phyloP scores from a whole-genome alignment of 1,284 basidiomycete genomes.

The Hortiboletus rubellus region DNA sequence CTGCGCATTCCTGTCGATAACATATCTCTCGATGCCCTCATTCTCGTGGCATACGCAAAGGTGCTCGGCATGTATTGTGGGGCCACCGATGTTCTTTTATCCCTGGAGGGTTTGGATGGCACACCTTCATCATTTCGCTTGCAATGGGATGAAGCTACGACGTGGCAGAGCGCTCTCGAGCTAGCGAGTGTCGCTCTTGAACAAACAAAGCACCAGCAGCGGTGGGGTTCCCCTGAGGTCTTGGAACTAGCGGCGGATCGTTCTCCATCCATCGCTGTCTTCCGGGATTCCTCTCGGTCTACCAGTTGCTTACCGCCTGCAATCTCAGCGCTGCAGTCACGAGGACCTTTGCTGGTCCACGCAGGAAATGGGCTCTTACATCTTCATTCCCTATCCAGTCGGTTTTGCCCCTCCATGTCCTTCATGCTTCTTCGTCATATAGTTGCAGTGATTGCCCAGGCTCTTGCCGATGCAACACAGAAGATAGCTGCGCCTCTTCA shows the following conservation, averaged over 20 bases:
- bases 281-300: slow-evolving; percentile 8
- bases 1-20: slow-evolving; percentile 1
- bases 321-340: not conserved
- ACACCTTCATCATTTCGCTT: slow-evolving; percentile 35
- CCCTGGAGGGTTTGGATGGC: slow-evolving; percentile 23
- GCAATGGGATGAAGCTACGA: slow-evolving; percentile 37
- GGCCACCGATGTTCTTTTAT: slow-evolving; percentile 41
- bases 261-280: slow-evolving; percentile 19
- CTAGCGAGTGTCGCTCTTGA: slow-evolving; percentile 23
- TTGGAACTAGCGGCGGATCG: slow-evolving; percentile 23
- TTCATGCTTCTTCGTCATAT: slow-evolving; percentile 33
- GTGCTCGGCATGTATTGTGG: slow-evolving; percentile 44
- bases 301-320: not conserved
- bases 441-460: slow-evolving; percentile 16
- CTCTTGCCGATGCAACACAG: slow-evolving; percentile 5
- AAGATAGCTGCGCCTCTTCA: slow-evolving; percentile 25
- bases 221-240: slow-evolving; percentile 3
- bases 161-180: slow-evolving; percentile 35
- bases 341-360: slow-evolving; percentile 13
- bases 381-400: slow-evolving; percentile 25
- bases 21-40: slow-evolving; percentile 14
- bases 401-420: slow-evolving; percentile 24
- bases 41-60: slow-evolving; percentile 38
- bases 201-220: slow-evolving; percentile 10
- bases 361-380: slow-evolving; percentile 10